These are phyloP conservation scores for Ballota nigra DNA, from an alignment of 257 asterid species.

Conservation along the genomic window DNA sequence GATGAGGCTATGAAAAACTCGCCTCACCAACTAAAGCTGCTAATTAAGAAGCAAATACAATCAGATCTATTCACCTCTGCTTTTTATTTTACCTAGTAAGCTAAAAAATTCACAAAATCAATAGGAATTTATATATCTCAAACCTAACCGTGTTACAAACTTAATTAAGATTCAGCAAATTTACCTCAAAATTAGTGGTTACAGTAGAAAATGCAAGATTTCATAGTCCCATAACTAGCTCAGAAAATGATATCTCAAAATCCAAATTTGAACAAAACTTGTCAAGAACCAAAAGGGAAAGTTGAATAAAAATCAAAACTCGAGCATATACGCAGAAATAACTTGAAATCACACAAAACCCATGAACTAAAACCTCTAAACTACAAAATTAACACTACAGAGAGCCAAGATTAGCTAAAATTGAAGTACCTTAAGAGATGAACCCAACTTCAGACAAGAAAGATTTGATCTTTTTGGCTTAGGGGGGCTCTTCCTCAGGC, in stretches of 20 bases:
- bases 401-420: background rate
- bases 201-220: background rate
- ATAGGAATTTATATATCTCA: background rate
- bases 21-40: conserved; percentile 7
- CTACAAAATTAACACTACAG: background rate
- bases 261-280: background rate
- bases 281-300: background rate
- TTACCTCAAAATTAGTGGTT: background rate
- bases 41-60: background rate
- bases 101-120: background rate
- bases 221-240: background rate
- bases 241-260: background rate
- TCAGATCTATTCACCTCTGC: conserved; percentile 5
- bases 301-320: background rate
- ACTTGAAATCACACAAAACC: background rate
- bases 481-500: conserved; percentile 21
- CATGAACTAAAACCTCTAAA: conserved; percentile 10
- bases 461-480: conserved; percentile 4
- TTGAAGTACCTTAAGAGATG: conserved; percentile 22
- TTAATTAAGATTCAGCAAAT: background rate
- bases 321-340: background rate
- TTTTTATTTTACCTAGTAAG: background rate
- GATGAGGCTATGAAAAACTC: background rate
- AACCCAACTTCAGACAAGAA: conserved; percentile 25
- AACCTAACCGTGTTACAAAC: too few species aligned